Evolutionary conservation across 1,139 yeast genomes (phyloP).

Genomic region (Candida pseudoviswanathii): DNA sequence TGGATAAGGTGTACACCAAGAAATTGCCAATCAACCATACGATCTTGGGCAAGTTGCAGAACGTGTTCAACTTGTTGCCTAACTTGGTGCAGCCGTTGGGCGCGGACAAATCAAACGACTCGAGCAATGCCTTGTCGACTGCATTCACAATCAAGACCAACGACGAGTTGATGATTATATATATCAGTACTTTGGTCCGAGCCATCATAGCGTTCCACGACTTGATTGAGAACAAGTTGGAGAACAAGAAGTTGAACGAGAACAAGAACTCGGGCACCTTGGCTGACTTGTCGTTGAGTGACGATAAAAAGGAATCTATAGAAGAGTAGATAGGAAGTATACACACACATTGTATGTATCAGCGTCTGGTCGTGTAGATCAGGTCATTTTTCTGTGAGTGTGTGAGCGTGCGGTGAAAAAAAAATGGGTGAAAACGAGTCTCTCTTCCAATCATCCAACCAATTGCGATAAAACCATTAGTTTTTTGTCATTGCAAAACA

Average conservation of each 20-base stretch:
- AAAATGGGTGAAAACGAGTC: background rate
- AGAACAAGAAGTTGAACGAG: constrained; percentile 62
- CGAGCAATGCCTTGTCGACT: constrained; percentile 57
- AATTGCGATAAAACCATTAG: background rate
- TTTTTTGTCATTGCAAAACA: background rate
- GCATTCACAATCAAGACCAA: constrained; percentile 93
- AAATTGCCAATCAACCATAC: constrained; percentile 86
- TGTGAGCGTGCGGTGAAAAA: background rate
- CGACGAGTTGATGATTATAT: constrained; percentile 93
- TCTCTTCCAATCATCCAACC: background rate
- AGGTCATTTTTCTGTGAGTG: background rate
- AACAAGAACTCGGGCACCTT: constrained; percentile 21
- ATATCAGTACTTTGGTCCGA: constrained; percentile 85
- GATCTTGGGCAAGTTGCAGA: constrained; percentile 90
- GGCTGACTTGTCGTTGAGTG: constrained; percentile 11
- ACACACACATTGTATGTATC: background rate
- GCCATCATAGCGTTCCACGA: constrained; percentile 97
- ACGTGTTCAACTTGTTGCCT: constrained; percentile 90
- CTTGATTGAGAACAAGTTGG: constrained; percentile 91
- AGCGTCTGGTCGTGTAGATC: constrained; percentile 5
- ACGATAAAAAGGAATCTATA: constrained; percentile 11
- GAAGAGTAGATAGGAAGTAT: constrained; percentile 10
- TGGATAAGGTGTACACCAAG: constrained; percentile 71
- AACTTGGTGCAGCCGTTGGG: constrained; percentile 49
- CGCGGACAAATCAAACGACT: constrained; percentile 9